Percentiles rank a stretch among this genome's conserved stretches.
These are phyloP conservation scores for Trametes hirsuta DNA, from an alignment of 1,284 basidiomycete genomes.

Conservation along the genomic window DNA sequence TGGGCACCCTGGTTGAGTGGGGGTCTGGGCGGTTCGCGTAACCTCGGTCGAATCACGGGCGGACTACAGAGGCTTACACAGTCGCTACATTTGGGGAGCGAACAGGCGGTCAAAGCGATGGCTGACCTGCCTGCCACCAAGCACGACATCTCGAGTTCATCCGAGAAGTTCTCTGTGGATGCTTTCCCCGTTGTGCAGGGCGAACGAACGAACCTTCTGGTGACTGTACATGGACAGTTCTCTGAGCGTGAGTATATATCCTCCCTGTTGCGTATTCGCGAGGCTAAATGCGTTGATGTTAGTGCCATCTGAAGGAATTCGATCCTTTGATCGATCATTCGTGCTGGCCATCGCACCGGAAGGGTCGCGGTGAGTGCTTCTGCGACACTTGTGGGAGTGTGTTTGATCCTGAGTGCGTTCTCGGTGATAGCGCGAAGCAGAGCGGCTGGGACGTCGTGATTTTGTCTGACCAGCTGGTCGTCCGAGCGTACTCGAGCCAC, in stretches of 20 bases:
- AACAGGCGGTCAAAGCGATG: conserved; percentile 67
- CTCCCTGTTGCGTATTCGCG: neutral
- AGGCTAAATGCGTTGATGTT: conserved; percentile 2
- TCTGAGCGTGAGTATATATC: conserved; percentile 69
- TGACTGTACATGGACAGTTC: conserved; percentile 92
- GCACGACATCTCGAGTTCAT: conserved; percentile 74
- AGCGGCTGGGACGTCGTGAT: conserved; percentile 92
- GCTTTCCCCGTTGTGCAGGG: conserved; percentile 79
- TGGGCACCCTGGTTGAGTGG: conserved; percentile 73
- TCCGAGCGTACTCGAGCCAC: conserved; percentile 83
- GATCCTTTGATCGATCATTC: conserved; percentile 95
- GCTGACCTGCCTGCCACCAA: conserved; percentile 74
- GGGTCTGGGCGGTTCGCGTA: conserved; percentile 68
- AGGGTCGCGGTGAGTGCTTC: conserved; percentile 72
- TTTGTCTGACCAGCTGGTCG: conserved; percentile 85
- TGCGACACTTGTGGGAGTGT: conserved; percentile 3
- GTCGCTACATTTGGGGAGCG: conserved; percentile 76
- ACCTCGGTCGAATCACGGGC: conserved; percentile 69
- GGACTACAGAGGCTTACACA: conserved; percentile 66
- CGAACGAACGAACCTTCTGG: conserved; percentile 67
- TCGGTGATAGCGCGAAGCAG: conserved; percentile 62
- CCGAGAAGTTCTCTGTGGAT: conserved; percentile 89
- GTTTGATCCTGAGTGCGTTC: conserved; percentile 9
- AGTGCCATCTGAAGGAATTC: conserved; percentile 56
- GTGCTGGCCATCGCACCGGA: conserved; percentile 82